Evolutionary conservation across 257 asterid genomes (phyloP), one percentile per base, ranked within the genome.

Genomic region (Solanum peruvianum): DNA sequence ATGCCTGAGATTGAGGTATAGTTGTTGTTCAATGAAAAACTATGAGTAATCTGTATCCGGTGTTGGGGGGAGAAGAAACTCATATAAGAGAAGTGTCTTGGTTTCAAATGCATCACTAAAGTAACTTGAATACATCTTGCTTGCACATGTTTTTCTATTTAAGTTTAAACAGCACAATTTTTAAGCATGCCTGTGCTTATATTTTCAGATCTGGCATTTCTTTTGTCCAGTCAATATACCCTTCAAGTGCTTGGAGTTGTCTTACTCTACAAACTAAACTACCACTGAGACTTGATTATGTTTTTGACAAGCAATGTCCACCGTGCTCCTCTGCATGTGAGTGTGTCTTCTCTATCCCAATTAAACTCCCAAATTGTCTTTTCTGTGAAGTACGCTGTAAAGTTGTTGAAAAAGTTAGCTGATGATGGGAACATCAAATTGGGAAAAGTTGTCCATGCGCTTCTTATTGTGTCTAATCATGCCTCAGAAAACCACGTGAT

Each of bases 391-490:
- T 47, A 85, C 2, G 70, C 82, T 16, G 76, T 86, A 78, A 91
- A 92, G 91, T 86, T 97, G 82, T 86, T 97, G 20, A 97, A 95
- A 92, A 88, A 91, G 45, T 90, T 93, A 9, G 93, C 95, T 0
- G 91, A 89, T 18, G 82, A 89, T 11, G 91, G 84, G 87, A 93
- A 92, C 86, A 89, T 95, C 88, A 90, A 84, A 62, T 86, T 93
- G 37, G 97, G 98, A 6, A 90, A 93, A 89, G 84, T 76, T 8
- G 87, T 97, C 35, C 99, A 97, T 84, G 98, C 98, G 85, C 94
- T 88, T 87, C 91, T 95, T 87, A 73, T 95, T 41, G 66, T 91
- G 41, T 89, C 94, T 89, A 88, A 90, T 87, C 92, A 88, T 27
- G 47, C 90, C 7, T 89, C 95, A 18, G 87, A 92, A 41, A 13